Evolutionary conservation across 2,329 filamentous ascomycete species (phyloP), one percentile per base, ranked within the genome.

Genomic region (Ophiocordyceps sinensis): DNA sequence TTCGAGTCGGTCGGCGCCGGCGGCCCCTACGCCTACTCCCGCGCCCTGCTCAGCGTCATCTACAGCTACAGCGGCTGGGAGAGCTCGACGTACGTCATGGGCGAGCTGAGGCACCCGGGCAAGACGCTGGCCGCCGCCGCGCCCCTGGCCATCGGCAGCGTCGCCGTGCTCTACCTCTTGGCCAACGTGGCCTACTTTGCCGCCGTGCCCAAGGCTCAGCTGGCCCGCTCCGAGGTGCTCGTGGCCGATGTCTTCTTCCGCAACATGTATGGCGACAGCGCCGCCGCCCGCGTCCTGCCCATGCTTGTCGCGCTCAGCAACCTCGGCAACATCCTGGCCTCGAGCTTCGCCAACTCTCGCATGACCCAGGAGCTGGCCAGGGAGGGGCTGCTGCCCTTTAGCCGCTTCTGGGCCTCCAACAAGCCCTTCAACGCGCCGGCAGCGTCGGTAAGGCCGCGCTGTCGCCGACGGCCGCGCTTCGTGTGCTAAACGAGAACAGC

Each of bases 311-410:
- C 74, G 0, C 53, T 80, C 29, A 77, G 71, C 39, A 76, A 76
- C 46, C 51, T 79, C 38, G 77, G 76, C 7, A 79, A 79, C 40
- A 73, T 81, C 0, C 58, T 80, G 9, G 71, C 73, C 17, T 68
- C 78, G 37, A 75, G 67, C 43, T 79, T 79, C 48, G 67, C 73
- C 0, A 72, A 78, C 41, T 61, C 74, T 0, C 65, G 75, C 1
- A 49, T 79, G 10, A 78, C 75, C 47, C 75, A 79, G 47, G 79
- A 84, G 54, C 63, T 85, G 36, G 81, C 75, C 1, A 82, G 81
- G 51, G 80, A 85, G 51, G 79, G 79, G 0, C 62, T 85, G 5
- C 52, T 85, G 13, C 81, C 81, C 0, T 80, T 70, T 41, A 76
- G 74, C 45, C 66, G 67, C 3, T 73, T 85, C 53, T 84, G 76